These are phyloP conservation scores for Eucalyptus cloeziana DNA, from an alignment of 345 rosid genomes.

Conservation along the genomic window DNA sequence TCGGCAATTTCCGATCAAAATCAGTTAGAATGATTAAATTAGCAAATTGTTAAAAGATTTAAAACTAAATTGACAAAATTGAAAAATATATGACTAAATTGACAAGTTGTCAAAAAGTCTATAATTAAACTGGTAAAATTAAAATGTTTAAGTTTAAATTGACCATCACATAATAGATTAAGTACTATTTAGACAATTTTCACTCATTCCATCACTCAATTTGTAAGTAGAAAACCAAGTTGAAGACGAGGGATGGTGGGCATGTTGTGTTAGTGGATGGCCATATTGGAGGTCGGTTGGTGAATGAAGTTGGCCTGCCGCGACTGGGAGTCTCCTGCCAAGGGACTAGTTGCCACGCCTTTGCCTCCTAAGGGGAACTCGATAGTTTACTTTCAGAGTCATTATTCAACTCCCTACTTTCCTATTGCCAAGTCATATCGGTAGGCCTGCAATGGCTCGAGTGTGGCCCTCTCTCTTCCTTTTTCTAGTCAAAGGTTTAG, in stretches of 20 bases:
- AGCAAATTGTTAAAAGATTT: no score
- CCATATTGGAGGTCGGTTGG: not conserved
- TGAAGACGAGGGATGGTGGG: not conserved
- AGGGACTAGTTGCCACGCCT: not conserved
- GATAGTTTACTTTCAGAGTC: not conserved
- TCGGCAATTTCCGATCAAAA: rapidly evolving
- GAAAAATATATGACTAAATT: no score
- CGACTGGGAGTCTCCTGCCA: not conserved
- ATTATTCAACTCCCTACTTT: not conserved
- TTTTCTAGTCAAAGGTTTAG: not conserved
- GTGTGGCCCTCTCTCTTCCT: not conserved
- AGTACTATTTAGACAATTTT: no score
- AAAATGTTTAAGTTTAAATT: no score
- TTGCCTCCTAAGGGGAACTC: not conserved
- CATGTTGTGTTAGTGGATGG: not conserved
- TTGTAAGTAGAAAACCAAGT: not conserved
- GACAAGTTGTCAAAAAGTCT: not conserved
- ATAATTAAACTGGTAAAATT: no score
- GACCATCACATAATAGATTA: not conserved
- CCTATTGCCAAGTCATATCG: not conserved
- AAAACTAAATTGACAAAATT: no score
- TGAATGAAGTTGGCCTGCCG: not conserved
- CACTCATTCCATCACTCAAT: not conserved
- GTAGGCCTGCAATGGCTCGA: not conserved
- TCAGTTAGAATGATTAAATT: no score